A percentile compares a stretch with the other conserved stretches of the same genome.
These are phyloP conservation scores for Eimeria necatrix DNA, from an alignment of 169 alveolate genomes.

Conservation along the genomic window DNA sequence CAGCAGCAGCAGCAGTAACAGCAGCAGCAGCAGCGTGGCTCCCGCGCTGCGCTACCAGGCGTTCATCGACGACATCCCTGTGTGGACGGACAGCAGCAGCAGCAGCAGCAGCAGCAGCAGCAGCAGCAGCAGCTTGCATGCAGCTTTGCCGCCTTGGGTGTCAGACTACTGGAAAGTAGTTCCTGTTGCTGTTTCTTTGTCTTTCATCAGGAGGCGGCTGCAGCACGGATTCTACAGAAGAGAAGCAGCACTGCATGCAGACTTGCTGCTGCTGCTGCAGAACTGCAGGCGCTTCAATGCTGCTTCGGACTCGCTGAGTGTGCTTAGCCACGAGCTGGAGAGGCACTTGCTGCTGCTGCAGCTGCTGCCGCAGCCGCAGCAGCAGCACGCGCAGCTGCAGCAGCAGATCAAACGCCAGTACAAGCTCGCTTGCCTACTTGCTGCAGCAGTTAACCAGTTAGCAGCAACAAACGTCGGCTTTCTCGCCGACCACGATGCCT, in stretches of 20 bases:
- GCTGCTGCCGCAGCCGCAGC: slow-evolving; percentile 50
- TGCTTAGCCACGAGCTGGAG: slow-evolving; percentile 22
- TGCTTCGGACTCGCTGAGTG: not conserved
- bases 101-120: slow-evolving; percentile 52
- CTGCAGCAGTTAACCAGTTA: not conserved
- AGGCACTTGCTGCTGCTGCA: slow-evolving; percentile 36
- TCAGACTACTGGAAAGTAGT: slow-evolving; percentile 55
- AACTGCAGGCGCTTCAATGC: slow-evolving; percentile 66
- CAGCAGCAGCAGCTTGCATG: slow-evolving; percentile 12
- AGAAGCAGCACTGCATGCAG: slow-evolving; percentile 67
- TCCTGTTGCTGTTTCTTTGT: slow-evolving; percentile 30
- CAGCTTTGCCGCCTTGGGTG: slow-evolving; percentile 26
- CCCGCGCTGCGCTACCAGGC: slow-evolving; percentile 6
- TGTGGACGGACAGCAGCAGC: not conserved
- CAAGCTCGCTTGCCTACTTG: not conserved
- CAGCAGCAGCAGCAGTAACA: slow-evolving; percentile 30
- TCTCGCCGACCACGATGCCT: not conserved
- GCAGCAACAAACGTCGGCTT: not conserved
- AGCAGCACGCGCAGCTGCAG: slow-evolving; percentile 5
- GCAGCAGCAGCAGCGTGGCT: not conserved
- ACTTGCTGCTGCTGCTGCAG: slow-evolving; percentile 56
- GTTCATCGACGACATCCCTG: slow-evolving; percentile 58
- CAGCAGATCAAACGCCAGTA: not conserved
- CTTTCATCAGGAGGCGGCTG: slow-evolving; percentile 3
- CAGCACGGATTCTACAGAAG: slow-evolving; percentile 64